Evolutionary conservation across 768 basidiomycete species (phyloP), one percentile per base, ranked within the genome.

Genomic region (Dioszegia hungarica): DNA sequence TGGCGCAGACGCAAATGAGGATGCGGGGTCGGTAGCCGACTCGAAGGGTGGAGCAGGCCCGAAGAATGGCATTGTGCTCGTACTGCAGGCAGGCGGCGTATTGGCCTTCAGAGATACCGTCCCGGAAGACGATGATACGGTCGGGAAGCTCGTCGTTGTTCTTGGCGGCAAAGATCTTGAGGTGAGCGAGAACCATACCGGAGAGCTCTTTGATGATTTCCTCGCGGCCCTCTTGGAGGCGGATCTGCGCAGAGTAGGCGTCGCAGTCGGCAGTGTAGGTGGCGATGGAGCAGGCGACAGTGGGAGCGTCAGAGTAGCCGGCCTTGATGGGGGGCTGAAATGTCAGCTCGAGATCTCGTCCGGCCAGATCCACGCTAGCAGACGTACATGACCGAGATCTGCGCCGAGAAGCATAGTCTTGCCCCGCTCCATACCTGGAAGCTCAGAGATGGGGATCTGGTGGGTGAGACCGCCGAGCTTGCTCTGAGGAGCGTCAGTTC

Each of bases 211-310:
- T n/a, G 60, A 77, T 75, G 53, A 70, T 71, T 55, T 77, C 75
- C 29, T 49, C 57, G 40, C 75, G 63, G 11, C 72, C 76, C 45
- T 63, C 61, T 61, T 77, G 76, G 3, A 76, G 64, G 31, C 72
- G 63, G 49, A 74, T 68, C 29, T 70, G 64, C 14, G 68, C 63
- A 10, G 63, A 67, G 49, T 67, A 74, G 4, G 52, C 36, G 36
- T 64, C 55, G 54, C 67, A 68, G 24, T 65, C 67, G 6, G 67
- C 67, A 36, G 72, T 70, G 47, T 56, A 68, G 10, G 76, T 73
- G n/a, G 76, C 76, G 56, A 77, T 74, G 33, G 75, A 68, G 55
- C 71, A 73, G 15, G 74, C 76, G 20, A 77, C 74, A 3, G 74
- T 68, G 3, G 76, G 74, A 5, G 59, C 62, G 22, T 52, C 41